Conservation (phyloP, 768 basidiomycete species). For the Leucogyrophana mollusca region DNA sequence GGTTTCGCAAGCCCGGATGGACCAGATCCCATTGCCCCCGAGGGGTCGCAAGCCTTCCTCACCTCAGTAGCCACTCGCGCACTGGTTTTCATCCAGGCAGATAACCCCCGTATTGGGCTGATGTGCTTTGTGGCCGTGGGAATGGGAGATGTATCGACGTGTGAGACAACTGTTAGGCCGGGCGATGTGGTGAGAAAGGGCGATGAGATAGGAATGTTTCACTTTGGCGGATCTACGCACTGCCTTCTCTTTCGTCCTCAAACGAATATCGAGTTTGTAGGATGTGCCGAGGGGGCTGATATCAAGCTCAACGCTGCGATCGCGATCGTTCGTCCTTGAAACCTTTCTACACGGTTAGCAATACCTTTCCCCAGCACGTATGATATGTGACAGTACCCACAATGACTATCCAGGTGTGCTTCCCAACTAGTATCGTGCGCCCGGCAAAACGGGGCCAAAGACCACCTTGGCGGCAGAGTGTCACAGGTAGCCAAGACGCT, state of each 20-base stretch:
- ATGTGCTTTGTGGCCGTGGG: slow-evolving; percentile 59
- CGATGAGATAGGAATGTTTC: slow-evolving; percentile 61
- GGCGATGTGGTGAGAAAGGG: slow-evolving; percentile 49
- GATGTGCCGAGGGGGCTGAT: no score
- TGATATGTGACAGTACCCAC: no score
- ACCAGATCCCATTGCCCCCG: slow-evolving; percentile 13
- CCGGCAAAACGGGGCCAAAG: no score
- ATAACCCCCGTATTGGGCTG: slow-evolving; percentile 50
- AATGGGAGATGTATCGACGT: slow-evolving; percentile 65
- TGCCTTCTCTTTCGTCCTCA: slow-evolving; percentile 42
- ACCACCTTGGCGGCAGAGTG: no score
- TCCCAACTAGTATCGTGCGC: no score
- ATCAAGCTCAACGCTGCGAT: no score
- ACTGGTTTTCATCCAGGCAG: slow-evolving; percentile 55
- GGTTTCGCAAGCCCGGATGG: slow-evolving; percentile 24
- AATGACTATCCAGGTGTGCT: no score
- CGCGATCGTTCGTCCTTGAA: no score
- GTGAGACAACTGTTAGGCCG: slow-evolving; percentile 44
- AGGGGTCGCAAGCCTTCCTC: slow-evolving; percentile 40
- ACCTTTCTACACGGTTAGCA: no score
- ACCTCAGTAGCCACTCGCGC: slow-evolving; percentile 46
- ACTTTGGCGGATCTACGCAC: slow-evolving; percentile 60
- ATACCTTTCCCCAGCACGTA: no score
- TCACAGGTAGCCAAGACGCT: no score
- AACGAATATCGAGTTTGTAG: slow-evolving; percentile 13